Conservation (phyloP, 2,329 filamentous ascomycete genomes). For the Diaporthe amygdali region DNA sequence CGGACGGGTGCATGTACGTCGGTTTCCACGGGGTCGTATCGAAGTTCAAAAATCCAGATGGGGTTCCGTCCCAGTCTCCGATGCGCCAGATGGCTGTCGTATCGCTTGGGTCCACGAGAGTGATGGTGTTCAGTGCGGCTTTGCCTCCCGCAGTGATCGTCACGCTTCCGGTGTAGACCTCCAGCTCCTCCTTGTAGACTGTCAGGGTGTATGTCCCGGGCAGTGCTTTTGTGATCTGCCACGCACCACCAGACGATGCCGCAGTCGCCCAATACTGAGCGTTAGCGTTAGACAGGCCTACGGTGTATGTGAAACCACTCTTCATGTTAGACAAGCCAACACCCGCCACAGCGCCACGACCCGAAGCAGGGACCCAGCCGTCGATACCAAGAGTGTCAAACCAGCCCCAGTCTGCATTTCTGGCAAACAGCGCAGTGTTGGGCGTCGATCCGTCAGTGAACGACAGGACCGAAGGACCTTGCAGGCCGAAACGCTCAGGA, state of each 20-base stretch:
- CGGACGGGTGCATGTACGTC: constrained; percentile 47
- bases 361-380: constrained; percentile 37
- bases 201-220: constrained; percentile 39
- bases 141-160: constrained; percentile 36
- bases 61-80: constrained; percentile 42
- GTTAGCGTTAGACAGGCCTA: constrained; percentile 39
- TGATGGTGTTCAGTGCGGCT: constrained; percentile 36
- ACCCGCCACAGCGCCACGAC: constrained; percentile 36
- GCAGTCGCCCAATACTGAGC: constrained; percentile 44
- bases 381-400: constrained; percentile 37
- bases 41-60: constrained; percentile 40
- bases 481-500: constrained; percentile 45
- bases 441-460: constrained; percentile 44
- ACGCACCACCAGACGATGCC: constrained; percentile 32
- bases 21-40: constrained; percentile 44
- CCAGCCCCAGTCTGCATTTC: constrained; percentile 41
- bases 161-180: constrained; percentile 33
- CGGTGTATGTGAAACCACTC: constrained; percentile 42
- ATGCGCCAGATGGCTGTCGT: constrained; percentile 40
- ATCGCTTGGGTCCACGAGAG: constrained; percentile 37
- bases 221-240: constrained; percentile 36
- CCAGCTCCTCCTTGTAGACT: constrained; percentile 41
- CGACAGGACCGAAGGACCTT: constrained; percentile 44
- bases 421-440: constrained; percentile 40
- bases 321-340: constrained; percentile 43